Percentiles rank a stretch among this genome's conserved stretches.
phyloP scores from a whole-genome alignment of 768 basidiomycete genomes.

The Mycena olivaceomarginata region DNA sequence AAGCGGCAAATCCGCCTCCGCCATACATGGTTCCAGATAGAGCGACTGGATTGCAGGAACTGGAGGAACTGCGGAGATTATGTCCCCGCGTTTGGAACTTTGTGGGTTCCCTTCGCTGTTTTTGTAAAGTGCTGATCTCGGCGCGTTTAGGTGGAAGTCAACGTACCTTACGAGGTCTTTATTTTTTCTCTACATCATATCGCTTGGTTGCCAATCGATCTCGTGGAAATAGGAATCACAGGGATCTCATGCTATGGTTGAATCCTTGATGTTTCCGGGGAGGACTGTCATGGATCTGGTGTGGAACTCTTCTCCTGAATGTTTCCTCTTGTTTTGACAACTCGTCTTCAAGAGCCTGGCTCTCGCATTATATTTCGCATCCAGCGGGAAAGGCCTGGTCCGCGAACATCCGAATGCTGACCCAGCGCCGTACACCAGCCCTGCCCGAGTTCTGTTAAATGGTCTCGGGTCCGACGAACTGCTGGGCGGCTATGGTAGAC shows the following conservation, averaged over 20 bases:
- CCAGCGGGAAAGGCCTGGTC: conserved; percentile 83
- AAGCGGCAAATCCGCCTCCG: conserved; percentile 16
- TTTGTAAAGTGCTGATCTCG: conserved; percentile 24
- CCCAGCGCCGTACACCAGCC: conserved; percentile 76
- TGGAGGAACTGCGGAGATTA: conserved; percentile 85
- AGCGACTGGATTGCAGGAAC: conserved; percentile 83
- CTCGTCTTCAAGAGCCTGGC: conserved; percentile 83
- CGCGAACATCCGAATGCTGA: conserved; percentile 58
- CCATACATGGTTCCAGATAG: conserved; percentile 93
- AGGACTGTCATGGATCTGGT: conserved; percentile 95
- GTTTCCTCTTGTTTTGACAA: neutral
- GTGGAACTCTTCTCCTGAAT: conserved; percentile 46
- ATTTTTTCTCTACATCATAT: neutral
- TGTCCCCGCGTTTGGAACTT: conserved; percentile 95
- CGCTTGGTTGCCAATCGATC: conserved; percentile 22
- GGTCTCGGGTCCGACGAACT: conserved; percentile 98
- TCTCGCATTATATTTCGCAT: conserved; percentile 94
- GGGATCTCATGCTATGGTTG: conserved; percentile 70
- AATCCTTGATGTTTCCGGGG: conserved; percentile 86
- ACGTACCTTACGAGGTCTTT: conserved; percentile 86
- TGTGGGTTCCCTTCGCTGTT: conserved; percentile 63
- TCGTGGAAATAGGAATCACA: conserved; percentile 76
- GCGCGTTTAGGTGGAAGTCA: conserved; percentile 81
- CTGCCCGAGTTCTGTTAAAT: conserved; percentile 89
- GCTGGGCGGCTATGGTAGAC: conserved; percentile 94